Evolutionary conservation across 1,139 yeast genomes (phyloP).

Genomic region (Suhomyces anneliseae): DNA sequence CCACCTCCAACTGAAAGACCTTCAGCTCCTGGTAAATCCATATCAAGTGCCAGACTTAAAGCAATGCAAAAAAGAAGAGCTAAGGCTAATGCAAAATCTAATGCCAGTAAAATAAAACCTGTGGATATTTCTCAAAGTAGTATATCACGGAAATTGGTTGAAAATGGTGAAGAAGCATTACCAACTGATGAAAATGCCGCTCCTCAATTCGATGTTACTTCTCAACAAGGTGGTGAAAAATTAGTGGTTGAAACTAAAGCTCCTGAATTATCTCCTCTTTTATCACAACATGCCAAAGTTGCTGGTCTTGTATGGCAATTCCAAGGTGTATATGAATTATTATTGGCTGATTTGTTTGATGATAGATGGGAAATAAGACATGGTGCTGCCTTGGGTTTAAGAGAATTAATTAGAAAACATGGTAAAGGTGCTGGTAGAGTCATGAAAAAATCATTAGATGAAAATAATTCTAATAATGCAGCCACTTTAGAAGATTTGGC

Average conservation of each 20-base stretch:
- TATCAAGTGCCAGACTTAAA: conserved; percentile 75
- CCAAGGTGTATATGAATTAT: conserved; percentile 91
- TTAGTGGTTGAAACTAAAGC: conserved; percentile 80
- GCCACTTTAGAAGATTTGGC: conserved; percentile 85
- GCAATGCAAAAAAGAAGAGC: conserved; percentile 95
- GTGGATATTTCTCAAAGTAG: conserved; percentile 81
- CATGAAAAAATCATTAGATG: conserved; percentile 56
- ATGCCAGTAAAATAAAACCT: conserved; percentile 50
- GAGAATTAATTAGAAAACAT: conserved; percentile 83
- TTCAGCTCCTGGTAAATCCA: conserved; percentile 21
- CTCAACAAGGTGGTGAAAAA: conserved; percentile 79
- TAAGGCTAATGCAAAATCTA: conserved; percentile 71
- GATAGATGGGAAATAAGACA: conserved; percentile 95
- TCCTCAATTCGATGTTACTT: conserved; percentile 58
- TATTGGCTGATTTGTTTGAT: conserved; percentile 77
- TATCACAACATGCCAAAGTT: conserved; percentile 74
- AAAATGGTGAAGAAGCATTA: conserved; percentile 27
- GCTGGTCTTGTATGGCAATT: conserved; percentile 90
- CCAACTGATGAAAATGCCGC: conserved; percentile 5
- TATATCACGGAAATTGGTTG: conserved; percentile 59
- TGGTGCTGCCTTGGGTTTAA: conserved; percentile 90
- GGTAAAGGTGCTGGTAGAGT: conserved; percentile 87
- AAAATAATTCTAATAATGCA: conserved; percentile 65
- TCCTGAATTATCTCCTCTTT: conserved; percentile 65
- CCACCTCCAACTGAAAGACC: conserved; percentile 8